Percentiles rank a stretch among this genome's conserved stretches.
Evolutionary conservation across 257 asterid genomes (phyloP).

Genomic region (Nicotiana otophora): DNA sequence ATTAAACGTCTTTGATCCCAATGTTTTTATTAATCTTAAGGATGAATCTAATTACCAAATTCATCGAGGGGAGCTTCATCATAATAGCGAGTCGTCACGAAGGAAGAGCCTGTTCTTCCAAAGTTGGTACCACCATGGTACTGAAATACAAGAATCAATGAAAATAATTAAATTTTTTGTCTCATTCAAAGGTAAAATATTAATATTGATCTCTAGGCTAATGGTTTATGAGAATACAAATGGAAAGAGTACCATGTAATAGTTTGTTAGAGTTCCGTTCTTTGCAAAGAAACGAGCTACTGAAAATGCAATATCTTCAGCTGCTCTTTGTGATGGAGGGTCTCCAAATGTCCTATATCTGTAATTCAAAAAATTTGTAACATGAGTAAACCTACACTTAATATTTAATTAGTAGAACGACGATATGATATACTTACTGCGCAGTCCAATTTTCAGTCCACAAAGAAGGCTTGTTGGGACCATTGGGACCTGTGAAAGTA

Average conservation of each 20-base stretch:
- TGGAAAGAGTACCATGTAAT: slow-evolving; percentile 65
- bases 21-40: not conserved
- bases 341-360: slow-evolving; percentile 88
- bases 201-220: not conserved
- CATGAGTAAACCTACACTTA: not conserved
- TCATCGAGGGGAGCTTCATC: slow-evolving; percentile 98
- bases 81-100: slow-evolving; percentile 85
- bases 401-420: too few relatives aligned
- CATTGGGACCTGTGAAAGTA: slow-evolving; percentile 80
- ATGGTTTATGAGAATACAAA: not conserved
- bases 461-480: slow-evolving; percentile 74
- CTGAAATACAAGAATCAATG: slow-evolving; percentile 20
- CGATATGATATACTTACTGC: slow-evolving; percentile 42
- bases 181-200: not conserved
- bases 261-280: slow-evolving; percentile 84
- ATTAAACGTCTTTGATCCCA: not conserved
- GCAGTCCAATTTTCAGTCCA: slow-evolving; percentile 99
- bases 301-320: slow-evolving; percentile 77
- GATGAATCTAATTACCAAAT: slow-evolving; percentile 38
- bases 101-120: slow-evolving; percentile 79
- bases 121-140: slow-evolving; percentile 89
- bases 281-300: slow-evolving; percentile 76
- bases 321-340: slow-evolving; percentile 81
- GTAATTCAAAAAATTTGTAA: not conserved
- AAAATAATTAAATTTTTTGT: too few relatives aligned